Conservation (phyloP, 2,329 filamentous ascomycete genomes). For the Rutstroemia sydowiana region DNA sequence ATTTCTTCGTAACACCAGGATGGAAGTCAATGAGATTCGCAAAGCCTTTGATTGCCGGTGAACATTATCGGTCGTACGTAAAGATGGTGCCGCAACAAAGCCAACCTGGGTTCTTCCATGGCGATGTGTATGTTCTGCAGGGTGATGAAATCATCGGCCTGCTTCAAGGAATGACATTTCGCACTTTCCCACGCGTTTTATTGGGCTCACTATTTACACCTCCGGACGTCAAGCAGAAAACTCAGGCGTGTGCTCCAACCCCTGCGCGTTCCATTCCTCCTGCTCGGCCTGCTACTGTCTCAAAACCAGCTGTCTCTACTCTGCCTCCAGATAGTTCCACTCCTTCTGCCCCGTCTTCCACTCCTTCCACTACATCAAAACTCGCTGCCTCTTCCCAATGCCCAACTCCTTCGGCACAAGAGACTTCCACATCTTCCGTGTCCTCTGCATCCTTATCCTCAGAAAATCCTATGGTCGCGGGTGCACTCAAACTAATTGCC, state of each 20-base stretch:
- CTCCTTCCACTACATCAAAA: background rate
- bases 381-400: background rate
- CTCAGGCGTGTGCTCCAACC: background rate
- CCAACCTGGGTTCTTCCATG: constrained; percentile 9
- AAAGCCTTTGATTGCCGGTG: constrained; percentile 36
- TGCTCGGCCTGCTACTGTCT: background rate
- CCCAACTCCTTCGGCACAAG: background rate
- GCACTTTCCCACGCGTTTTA: background rate
- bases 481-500: background rate
- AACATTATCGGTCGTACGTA: constrained; percentile 48
- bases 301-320: background rate
- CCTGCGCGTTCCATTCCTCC: background rate
- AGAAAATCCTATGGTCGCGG: background rate
- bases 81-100: constrained; percentile 36
- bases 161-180: background rate
- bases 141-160: constrained; percentile 24
- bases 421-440: background rate
- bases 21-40: constrained; percentile 46
- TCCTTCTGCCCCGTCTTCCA: background rate
- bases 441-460: background rate
- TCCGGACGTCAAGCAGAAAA: background rate
- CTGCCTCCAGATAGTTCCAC: background rate
- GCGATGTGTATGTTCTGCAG: constrained; percentile 33
- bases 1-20: constrained; percentile 32
- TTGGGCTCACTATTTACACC: background rate